Conservation (phyloP, 169 alveolate species). For the Eimeria sp. region DNA sequence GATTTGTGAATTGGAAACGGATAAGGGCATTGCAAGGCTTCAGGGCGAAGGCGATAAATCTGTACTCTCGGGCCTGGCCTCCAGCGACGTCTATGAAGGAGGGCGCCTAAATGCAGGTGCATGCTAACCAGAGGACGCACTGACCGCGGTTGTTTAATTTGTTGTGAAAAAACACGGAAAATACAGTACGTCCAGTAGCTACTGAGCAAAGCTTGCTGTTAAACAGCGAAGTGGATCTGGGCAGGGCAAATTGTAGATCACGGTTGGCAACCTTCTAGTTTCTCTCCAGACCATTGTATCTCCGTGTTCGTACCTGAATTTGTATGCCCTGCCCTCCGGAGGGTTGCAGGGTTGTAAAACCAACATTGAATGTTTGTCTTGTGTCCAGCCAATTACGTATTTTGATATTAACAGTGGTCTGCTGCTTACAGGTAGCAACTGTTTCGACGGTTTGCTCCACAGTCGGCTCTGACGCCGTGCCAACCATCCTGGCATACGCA, state of each 20-base stretch:
- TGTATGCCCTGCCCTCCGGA: constrained; percentile 57
- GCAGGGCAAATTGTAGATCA: background rate
- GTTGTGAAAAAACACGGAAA: background rate
- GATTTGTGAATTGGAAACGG: constrained; percentile 63
- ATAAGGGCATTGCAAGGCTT: constrained; percentile 44
- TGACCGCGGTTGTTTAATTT: background rate
- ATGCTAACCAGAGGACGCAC: background rate
- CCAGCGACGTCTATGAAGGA: constrained; percentile 73
- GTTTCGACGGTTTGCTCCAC: constrained; percentile 78
- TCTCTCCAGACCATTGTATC: background rate
- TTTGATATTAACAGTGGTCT: constrained; percentile 4
- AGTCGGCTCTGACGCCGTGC: constrained; percentile 71
- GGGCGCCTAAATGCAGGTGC: constrained; percentile 60
- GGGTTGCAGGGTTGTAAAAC: constrained; percentile 52
- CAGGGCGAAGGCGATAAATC: constrained; percentile 67
- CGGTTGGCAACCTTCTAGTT: background rate
- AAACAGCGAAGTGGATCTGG: background rate
- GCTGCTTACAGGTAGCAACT: constrained; percentile 61
- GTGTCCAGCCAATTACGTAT: constrained; percentile 74
- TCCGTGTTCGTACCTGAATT: constrained; percentile 43
- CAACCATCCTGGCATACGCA: constrained; percentile 47
- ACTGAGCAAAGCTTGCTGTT: background rate
- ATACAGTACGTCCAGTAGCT: background rate
- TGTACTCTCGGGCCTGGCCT: constrained; percentile 72
- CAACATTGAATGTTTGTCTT: constrained; percentile 61